phyloP scores from a whole-genome alignment of 345 rosid species.

The Euphorbia lathyris region DNA sequence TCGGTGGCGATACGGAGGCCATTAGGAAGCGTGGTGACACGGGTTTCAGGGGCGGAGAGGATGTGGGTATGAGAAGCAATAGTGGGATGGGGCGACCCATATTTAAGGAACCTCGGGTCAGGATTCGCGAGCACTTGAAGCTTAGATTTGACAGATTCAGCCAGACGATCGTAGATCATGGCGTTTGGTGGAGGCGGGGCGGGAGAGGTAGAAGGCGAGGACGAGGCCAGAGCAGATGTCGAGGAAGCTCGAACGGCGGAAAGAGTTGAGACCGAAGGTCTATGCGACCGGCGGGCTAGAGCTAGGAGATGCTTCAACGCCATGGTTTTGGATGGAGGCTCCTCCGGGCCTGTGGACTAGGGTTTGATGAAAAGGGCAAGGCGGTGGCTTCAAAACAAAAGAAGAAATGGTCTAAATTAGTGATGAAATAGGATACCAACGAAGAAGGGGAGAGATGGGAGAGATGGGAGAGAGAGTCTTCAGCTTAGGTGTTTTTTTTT shows the following conservation, averaged over 20 bases:
- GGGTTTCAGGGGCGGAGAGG: slow-evolving; percentile 84
- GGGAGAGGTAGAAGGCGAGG: slow-evolving; percentile 23
- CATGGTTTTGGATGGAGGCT: slow-evolving; percentile 10
- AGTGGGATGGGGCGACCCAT: slow-evolving; percentile 82
- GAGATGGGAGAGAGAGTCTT: not conserved
- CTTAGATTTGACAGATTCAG: slow-evolving; percentile 58
- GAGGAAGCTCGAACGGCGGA: slow-evolving; percentile 44
- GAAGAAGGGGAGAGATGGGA: not conserved
- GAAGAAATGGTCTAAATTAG: not conserved
- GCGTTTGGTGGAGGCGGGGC: slow-evolving; percentile 56
- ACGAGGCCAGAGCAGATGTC: slow-evolving; percentile 22
- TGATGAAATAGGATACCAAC: not conserved
- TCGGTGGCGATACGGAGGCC: slow-evolving; percentile 95
- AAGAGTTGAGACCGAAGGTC: slow-evolving; percentile 19
- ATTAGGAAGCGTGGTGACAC: slow-evolving; percentile 78
- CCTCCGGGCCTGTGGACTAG: not conserved
- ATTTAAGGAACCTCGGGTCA: slow-evolving; percentile 81
- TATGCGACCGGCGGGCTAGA: slow-evolving; percentile 56
- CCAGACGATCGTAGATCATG: slow-evolving; percentile 80
- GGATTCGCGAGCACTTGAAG: slow-evolving; percentile 70
- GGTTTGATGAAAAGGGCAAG: not conserved
- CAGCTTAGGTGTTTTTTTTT: not conserved
- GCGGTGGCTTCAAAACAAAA: not conserved
- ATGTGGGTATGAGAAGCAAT: slow-evolving; percentile 65
- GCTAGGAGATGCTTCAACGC: slow-evolving; percentile 40